Base-by-base conservation (phyloP, 768 basidiomycete genomes). In the Termitomyces sp. region DNA sequence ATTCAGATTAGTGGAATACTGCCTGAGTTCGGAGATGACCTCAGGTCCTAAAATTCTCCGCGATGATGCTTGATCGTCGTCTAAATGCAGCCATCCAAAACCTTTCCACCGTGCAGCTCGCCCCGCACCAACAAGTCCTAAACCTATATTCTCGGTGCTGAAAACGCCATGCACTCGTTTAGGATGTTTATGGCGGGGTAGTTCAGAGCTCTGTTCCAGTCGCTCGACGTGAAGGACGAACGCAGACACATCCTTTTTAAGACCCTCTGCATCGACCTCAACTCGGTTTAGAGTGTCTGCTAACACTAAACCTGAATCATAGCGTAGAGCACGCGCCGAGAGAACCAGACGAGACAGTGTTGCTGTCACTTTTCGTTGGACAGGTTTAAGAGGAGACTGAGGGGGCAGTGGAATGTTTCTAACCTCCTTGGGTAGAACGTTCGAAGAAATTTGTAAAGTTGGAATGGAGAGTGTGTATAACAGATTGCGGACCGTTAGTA, bases 331-430 rank as follows among this genome's bases (percentile, higher is more conserved):
- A 46, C 96, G 87, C n/a, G 91, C 86, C 7, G 89, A 91, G 3
- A 97, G 81, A 29, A 96, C 90, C 27, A 98, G 77, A 66, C 94
- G 88, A 18, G 91, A 94, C 9, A 96, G 75, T 0, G 92, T 93
- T 7, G 92, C 90, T 2, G 92, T 91, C 31, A 96, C 88, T 62
- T 91, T 91, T 49, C 91, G 79, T 54, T 92, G 91, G 0, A 85
- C 84, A 7, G 88, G 86, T 68, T 92, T 93, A 40, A 93, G 74
- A 7, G 87, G 73, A 3, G 84, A 76, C 60, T 82, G 79, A 1
- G 80, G 72, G 16, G 79, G 69, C 10, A 77, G 64, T 53, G 72
- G 73, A 22, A 67, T 63, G 58, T 83, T 78, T 47, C 78, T 78
- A 13, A 71, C 68, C 52, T 76, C 79, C 12, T 73, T 77, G 38